Evolutionary conservation across 805 yeast genomes (phyloP).

Genomic region (Diddensiella caesifluorescens): DNA sequence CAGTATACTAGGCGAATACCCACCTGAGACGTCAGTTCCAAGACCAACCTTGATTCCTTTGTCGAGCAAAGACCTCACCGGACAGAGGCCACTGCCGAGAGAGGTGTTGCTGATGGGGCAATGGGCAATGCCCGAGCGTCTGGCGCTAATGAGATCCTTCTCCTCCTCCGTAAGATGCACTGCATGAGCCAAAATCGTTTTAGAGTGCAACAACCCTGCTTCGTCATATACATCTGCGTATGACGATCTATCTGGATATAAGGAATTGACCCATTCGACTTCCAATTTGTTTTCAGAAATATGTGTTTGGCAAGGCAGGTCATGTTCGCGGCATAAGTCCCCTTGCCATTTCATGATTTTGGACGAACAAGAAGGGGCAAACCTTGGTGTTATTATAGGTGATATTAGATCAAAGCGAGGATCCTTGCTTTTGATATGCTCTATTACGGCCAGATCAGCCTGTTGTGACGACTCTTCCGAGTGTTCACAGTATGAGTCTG

Average conservation of each 20-base stretch:
- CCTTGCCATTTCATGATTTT: slow-evolving; percentile 62
- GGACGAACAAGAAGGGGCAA: slow-evolving; percentile 81
- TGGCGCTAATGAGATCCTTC: slow-evolving; percentile 46
- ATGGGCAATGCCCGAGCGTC: slow-evolving; percentile 73
- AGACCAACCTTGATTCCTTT: slow-evolving; percentile 69
- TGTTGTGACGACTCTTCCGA: slow-evolving; percentile 47
- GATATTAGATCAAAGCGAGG: slow-evolving; percentile 48
- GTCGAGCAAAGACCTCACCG: slow-evolving; percentile 62
- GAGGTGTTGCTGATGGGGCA: slow-evolving; percentile 92
- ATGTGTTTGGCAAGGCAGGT: slow-evolving; percentile 82
- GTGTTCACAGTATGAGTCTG: slow-evolving; percentile 59
- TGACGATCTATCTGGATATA: slow-evolving; percentile 64
- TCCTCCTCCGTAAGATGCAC: slow-evolving; percentile 69
- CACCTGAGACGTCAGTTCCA: slow-evolving; percentile 79
- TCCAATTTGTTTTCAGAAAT: slow-evolving; percentile 77
- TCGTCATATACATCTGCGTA: slow-evolving; percentile 77
- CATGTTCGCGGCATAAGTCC: slow-evolving; percentile 38
- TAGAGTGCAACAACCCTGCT: slow-evolving; percentile 51
- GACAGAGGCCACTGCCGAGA: slow-evolving; percentile 85
- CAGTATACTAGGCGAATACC: slow-evolving; percentile 61
- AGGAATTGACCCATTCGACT: slow-evolving; percentile 60
- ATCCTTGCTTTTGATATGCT: slow-evolving; percentile 50
- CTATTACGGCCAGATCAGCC: slow-evolving; percentile 52
- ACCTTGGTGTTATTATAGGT: slow-evolving; percentile 87
- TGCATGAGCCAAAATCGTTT: slow-evolving; percentile 86